Base-by-base conservation (phyloP, 352 stramenopile species). In the Peronospora farinosa region DNA sequence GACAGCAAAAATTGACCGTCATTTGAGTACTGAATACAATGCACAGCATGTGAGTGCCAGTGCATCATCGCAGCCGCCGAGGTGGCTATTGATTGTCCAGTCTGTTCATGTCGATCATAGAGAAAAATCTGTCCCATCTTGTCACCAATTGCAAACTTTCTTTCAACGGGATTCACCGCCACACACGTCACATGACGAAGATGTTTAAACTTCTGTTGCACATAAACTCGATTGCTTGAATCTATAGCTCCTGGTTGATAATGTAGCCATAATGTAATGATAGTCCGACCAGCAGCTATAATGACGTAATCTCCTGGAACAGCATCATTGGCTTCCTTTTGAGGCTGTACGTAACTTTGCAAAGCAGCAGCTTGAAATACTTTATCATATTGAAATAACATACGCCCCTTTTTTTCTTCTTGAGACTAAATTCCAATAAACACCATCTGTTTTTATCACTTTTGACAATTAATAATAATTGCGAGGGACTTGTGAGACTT, bases 11-110 rank as follows among this genome's bases (percentile, higher is more conserved):
- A 90, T 25, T 82, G 70, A 33, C 84, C 82, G 49, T 96, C 69
- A 27, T 54, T 69, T 21, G 80, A 83, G 70, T 91, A 95, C 40
- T 67, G 57, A 2, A 95, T 25, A 30, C 74, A 88, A 40, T 64
- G 51, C 10, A 96, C 79, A 1, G 74, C 70, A 41, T 96, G 82
- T 23, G 86, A 69, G 54, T 96, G 86, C 86, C 86, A 96, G 59
- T 95, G 85, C 62, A 92, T 70, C 56, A 78, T 85, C 28, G 75
- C 65, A 0, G n/a, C n/a, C n/a, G 58, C 70, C 8, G 63, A 71
- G 2, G 30, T n/a, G 1, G 38, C 6, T 7, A 10, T 15, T 9
- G 59, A 31, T 38, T 19, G 55, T 13, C 8, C 28, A 32, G 40
- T 48, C 10, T 15, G 16, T 4, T 21, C 46, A 5, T 55, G 43